Evolutionary conservation across 148 eudicot species (phyloP).

Genomic region (Spergularia marina): DNA sequence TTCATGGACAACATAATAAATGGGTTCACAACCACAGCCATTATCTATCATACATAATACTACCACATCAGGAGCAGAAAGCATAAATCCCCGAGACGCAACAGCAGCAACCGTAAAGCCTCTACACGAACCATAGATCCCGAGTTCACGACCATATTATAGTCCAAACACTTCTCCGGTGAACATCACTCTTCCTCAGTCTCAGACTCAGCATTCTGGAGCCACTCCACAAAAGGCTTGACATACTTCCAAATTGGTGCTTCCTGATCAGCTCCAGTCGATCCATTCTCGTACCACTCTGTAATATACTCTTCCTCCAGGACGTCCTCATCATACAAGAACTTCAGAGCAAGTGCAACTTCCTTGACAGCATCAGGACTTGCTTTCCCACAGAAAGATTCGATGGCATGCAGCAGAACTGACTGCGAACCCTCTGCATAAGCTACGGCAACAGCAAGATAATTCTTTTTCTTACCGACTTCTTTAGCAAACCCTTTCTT

Average conservation of each 20-base stretch:
- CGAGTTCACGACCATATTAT: no score
- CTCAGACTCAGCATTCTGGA: conserved; percentile 85
- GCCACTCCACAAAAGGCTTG: conserved; percentile 83
- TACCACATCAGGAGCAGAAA: no score
- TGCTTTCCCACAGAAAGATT: conserved; percentile 50
- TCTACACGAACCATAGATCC: no score
- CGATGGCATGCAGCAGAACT: conserved; percentile 50
- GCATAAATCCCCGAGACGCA: no score
- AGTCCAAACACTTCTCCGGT: no score
- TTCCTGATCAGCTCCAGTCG: conserved; percentile 39
- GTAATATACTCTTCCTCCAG: conserved; percentile 61
- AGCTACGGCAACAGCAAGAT: conserved; percentile 38
- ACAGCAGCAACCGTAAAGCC: no score
- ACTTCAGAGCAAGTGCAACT: conserved; percentile 61
- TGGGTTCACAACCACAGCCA: no score
- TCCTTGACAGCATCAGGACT: conserved; percentile 61
- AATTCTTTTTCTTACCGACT: conserved; percentile 48
- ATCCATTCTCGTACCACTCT: conserved; percentile 62
- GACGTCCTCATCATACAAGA: conserved; percentile 61
- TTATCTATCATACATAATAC: no score
- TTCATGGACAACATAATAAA: no score
- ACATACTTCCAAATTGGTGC: conserved; percentile 65
- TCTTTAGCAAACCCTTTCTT: conserved; percentile 58
- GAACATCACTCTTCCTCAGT: conserved; percentile 47
- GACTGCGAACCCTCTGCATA: conserved; percentile 52